Conservation (phyloP, 352 stramenopile genomes). For the Globisporangium paroecandrum region DNA sequence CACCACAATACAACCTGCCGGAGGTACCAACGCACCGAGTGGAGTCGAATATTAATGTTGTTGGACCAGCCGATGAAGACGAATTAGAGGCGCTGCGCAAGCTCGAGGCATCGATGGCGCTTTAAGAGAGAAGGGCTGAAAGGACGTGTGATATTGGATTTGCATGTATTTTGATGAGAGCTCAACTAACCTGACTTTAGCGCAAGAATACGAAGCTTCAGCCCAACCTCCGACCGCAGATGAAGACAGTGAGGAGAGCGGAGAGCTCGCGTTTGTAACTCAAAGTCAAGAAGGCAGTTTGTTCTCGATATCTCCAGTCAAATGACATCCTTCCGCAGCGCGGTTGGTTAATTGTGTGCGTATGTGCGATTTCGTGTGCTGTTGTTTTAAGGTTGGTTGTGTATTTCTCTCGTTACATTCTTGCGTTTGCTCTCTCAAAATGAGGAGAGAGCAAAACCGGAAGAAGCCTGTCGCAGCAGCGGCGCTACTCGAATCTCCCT, state of each 20-base stretch:
- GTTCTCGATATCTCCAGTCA: not conserved
- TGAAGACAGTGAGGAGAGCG: not conserved
- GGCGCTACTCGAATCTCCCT: not conserved
- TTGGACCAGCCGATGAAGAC: slow-evolving; percentile 70
- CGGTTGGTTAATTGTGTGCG: not conserved
- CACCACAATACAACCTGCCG: slow-evolving; percentile 63
- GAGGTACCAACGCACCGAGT: slow-evolving; percentile 74
- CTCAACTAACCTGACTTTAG: not conserved
- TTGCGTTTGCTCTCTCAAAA: not conserved
- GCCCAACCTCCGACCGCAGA: not conserved
- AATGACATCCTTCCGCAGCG: slow-evolving; percentile 2
- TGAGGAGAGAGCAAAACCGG: not conserved
- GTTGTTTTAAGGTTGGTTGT: slow-evolving; percentile 4
- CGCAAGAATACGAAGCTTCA: not conserved
- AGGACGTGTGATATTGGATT: not conserved
- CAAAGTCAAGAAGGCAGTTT: not conserved
- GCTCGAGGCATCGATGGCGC: slow-evolving; percentile 84
- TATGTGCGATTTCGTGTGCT: not conserved
- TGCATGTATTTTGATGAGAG: not conserved
- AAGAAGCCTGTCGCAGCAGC: not conserved
- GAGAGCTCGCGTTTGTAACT: not conserved
- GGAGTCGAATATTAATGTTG: slow-evolving; percentile 75
- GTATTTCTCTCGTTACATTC: slow-evolving; percentile 9
- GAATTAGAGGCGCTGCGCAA: slow-evolving; percentile 82
- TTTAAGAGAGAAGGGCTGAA: slow-evolving; percentile 28